Base-by-base conservation (phyloP, 495 filamentous ascomycete genomes). In the Bryoglossum gracile region DNA sequence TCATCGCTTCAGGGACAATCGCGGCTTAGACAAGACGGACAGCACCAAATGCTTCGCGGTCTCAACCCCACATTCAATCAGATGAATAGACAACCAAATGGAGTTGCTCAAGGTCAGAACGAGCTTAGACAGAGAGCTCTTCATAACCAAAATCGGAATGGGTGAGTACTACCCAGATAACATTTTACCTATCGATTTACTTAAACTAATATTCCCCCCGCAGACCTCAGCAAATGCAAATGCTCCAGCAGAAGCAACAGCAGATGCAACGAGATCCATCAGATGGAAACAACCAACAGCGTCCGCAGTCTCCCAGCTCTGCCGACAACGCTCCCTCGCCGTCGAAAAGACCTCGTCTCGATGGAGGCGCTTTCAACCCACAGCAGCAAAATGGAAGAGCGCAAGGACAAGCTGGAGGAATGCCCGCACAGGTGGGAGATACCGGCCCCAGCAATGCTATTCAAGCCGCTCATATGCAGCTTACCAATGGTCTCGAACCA, bases 261-360 rank as follows among this genome's bases (percentile, higher is more conserved):
- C 80, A 82, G 62, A 90, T 95, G 85, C 83, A 87, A 62, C 78
- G 88, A 39, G 84, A 90, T 42, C 84, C 85, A 41, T 88, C 88
- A 5, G 85, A 86, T 39, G 87, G 94, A 69, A 89, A 95, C 47
- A 87, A 88, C 42, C 82, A 77, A 50, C 76, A 84, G 58, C 80
- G 86, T 36, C 82, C 87, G 21, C 84, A 84, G 51, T 95, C 87
- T 28, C 89, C 88, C 4, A 78, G 83, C 23, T 82, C 84, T 5
- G 80, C 78, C 22, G 91, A 95, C 34, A 94, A 94, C 59, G 87
- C 87, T 23, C 86, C 89, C 4, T 96, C 92, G 18, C 91, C 92
- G 8, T 87, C 83, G 45, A 98, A 98, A 69, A 75, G 92, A 59
- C 84, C 82, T n/a, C 87, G 91, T 30, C 74, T 96, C 32, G 92